Evolutionary conservation across 2,329 filamentous ascomycete genomes (phyloP).

Genomic region (Beauveria sp.): DNA sequence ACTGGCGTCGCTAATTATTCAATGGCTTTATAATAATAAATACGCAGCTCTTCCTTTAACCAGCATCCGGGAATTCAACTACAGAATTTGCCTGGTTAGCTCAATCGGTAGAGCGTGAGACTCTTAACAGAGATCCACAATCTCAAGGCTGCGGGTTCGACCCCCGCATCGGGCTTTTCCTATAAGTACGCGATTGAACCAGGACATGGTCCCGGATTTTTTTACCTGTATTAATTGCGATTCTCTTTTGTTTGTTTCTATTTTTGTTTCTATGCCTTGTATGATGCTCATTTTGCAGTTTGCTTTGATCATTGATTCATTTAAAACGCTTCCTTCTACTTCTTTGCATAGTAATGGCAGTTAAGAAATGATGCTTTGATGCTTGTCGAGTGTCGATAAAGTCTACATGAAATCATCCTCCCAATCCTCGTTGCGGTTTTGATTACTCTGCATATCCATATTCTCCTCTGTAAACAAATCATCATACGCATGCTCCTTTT

Average conservation of each 20-base stretch:
- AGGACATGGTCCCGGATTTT: too few relatives aligned
- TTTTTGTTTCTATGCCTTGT: too few relatives aligned
- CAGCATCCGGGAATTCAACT: too few relatives aligned
- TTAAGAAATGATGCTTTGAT: background rate
- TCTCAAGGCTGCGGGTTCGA: slow-evolving; percentile 52
- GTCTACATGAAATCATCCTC: slow-evolving; percentile 87
- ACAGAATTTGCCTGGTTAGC: slow-evolving; percentile 37
- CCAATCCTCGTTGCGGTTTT: slow-evolving; percentile 69
- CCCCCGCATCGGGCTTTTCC: slow-evolving; percentile 34
- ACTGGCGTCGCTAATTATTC: too few relatives aligned
- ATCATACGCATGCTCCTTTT: slow-evolving; percentile 97
- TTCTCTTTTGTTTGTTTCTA: too few relatives aligned
- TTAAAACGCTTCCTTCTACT: too few relatives aligned
- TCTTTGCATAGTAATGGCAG: too few relatives aligned
- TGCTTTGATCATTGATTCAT: too few relatives aligned
- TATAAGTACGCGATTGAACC: slow-evolving; percentile 17
- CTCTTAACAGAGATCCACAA: slow-evolving; percentile 40
- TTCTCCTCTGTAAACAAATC: slow-evolving; percentile 81
- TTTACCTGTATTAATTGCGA: too few relatives aligned
- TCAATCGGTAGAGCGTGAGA: slow-evolving; percentile 69
- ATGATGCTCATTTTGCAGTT: too few relatives aligned
- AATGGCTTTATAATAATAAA: too few relatives aligned
- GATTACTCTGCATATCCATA: slow-evolving; percentile 71
- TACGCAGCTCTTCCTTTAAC: accelerated
- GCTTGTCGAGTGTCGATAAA: background rate